Percentiles rank a stretch among this genome's conserved stretches.
Conservation (phyloP, 441 rosid genomes). For the Pelargonium fulgidum region DNA sequence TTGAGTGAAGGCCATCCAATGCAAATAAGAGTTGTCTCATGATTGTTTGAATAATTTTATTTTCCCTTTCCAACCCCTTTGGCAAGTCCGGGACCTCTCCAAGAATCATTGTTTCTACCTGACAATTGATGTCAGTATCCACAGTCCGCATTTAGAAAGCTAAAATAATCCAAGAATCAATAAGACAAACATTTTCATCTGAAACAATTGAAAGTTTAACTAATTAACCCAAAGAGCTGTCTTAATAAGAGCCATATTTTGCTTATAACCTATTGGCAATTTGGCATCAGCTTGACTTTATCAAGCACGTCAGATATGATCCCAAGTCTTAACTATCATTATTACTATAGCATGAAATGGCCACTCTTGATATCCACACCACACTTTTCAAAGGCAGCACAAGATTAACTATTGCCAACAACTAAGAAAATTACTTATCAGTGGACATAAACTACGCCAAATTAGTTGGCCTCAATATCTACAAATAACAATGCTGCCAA, state of each 20-base stretch:
- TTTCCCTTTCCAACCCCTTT: conserved; percentile 77
- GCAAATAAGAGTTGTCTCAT: conserved; percentile 85
- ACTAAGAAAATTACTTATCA: not conserved
- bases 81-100: conserved; percentile 72
- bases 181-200: not conserved
- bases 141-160: conserved; percentile 12
- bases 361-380: not conserved
- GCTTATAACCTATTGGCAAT: not conserved
- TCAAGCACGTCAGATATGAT: not conserved
- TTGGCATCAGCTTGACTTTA: not conserved
- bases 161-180: conserved; percentile 8
- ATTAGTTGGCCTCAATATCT: no score
- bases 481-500: no score
- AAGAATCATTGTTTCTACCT: conserved; percentile 83
- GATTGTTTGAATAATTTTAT: conserved; percentile 71
- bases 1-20: conserved; percentile 90
- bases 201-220: not conserved
- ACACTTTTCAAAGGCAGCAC: not conserved
- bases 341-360: not conserved
- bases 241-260: not conserved
- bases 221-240: not conserved
- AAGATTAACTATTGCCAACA: not conserved
- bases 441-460: no score
- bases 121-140: conserved; percentile 21
- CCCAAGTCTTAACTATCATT: not conserved